These are phyloP conservation scores for Bolboschoenoplectus hybrid DNA, from an alignment of 202 grass and related monocot species.

Conservation along the genomic window DNA sequence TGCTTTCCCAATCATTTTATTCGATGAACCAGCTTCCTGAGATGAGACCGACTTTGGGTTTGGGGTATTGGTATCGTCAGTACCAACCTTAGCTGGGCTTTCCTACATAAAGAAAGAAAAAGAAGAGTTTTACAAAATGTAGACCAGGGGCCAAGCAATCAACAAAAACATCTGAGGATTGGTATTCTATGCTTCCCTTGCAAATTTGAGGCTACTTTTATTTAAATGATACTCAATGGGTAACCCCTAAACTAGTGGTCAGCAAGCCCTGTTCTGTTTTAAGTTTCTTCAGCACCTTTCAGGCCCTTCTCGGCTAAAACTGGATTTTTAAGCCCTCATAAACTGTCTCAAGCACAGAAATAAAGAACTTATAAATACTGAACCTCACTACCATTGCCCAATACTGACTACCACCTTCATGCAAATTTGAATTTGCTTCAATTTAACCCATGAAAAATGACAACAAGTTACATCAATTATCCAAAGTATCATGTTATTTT, in stretches of 20 bases:
- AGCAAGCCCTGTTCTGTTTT: background rate
- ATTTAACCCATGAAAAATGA: background rate
- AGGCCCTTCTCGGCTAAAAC: background rate
- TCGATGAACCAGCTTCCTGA: constrained; percentile 55
- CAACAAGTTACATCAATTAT: background rate
- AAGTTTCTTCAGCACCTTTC: background rate
- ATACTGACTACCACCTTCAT: background rate
- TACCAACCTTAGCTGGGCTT: constrained; percentile 46
- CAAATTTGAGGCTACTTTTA: background rate
- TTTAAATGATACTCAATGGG: background rate
- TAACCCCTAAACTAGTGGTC: background rate
- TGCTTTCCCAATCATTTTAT: constrained; percentile 47
- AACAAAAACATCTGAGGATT: background rate
- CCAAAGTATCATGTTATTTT: background rate
- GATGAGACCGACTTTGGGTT: constrained; percentile 50
- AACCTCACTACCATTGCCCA: background rate
- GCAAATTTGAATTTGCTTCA: background rate
- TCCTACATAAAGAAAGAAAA: constrained; percentile 50
- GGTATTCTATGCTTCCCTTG: background rate
- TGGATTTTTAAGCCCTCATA: background rate
- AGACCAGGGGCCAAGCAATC: background rate
- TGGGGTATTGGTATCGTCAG: constrained; percentile 57
- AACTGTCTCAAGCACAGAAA: background rate
- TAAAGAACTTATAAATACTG: background rate
- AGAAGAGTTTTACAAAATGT: background rate